Evolutionary conservation across 2,329 filamentous ascomycete genomes (phyloP).

Genomic region (Scortechinia acanthostroma): DNA sequence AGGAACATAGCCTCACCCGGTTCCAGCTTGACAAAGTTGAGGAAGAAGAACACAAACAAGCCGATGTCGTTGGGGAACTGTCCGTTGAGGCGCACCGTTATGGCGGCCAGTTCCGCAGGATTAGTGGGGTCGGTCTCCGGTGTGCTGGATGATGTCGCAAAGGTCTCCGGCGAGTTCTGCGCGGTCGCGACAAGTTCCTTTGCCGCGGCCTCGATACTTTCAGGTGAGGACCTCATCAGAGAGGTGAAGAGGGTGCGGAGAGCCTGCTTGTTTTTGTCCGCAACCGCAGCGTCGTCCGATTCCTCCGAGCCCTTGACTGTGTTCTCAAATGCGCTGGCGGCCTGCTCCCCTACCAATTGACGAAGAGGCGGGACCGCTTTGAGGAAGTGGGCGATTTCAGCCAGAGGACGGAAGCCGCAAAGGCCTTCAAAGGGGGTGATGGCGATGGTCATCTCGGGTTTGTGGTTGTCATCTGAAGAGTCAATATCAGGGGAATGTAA

Average conservation of each 20-base stretch:
- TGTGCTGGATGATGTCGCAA: conserved; percentile 54
- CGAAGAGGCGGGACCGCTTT: conserved; percentile 53
- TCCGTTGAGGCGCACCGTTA: conserved; percentile 70
- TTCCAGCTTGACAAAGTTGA: conserved; percentile 84
- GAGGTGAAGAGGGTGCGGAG: conserved; percentile 70
- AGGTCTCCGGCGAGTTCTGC: conserved; percentile 47
- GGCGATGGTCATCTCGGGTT: conserved; percentile 98
- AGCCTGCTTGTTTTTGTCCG: conserved; percentile 67
- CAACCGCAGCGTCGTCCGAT: conserved; percentile 19
- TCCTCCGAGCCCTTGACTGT: conserved; percentile 44
- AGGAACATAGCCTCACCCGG: conserved; percentile 94
- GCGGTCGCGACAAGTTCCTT: conserved; percentile 67
- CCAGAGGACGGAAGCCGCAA: conserved; percentile 85
- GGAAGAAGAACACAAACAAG: conserved; percentile 90
- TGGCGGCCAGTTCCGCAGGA: conserved; percentile 66
- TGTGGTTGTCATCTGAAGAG: conserved; percentile 80
- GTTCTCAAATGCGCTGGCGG: conserved; percentile 44
- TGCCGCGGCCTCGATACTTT: conserved; percentile 57
- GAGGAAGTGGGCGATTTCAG: conserved; percentile 77
- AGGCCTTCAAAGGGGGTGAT: conserved; percentile 93
- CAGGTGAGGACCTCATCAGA: conserved; percentile 71
- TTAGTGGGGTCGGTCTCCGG: conserved; percentile 61
- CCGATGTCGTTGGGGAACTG: conserved; percentile 89
- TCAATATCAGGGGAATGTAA: neutral
- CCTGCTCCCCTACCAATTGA: conserved; percentile 58